A percentile compares a stretch with the other conserved stretches of the same genome.
These are phyloP conservation scores for Hymenoscyphus infarciens DNA, from an alignment of 2,329 filamentous ascomycete genomes.

Conservation along the genomic window DNA sequence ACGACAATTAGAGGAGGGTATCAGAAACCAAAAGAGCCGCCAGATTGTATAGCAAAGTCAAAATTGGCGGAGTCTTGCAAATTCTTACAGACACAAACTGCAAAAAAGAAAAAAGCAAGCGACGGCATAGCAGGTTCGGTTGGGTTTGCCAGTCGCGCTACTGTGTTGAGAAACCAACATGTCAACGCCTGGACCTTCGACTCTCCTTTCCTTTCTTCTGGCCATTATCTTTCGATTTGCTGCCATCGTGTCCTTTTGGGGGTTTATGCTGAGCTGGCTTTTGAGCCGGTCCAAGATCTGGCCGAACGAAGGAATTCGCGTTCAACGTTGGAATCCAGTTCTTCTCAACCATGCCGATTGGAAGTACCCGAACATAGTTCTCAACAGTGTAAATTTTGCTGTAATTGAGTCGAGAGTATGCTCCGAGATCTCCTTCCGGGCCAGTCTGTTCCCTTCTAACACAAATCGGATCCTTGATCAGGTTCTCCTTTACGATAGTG, in stretches of 20 bases:
- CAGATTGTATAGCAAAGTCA: not conserved
- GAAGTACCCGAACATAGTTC: slow-evolving; percentile 27
- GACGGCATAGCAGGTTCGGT: not conserved
- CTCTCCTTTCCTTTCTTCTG: slow-evolving; percentile 13
- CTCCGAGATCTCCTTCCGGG: slow-evolving; percentile 17
- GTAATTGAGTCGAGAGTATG: slow-evolving; percentile 29
- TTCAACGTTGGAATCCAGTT: slow-evolving; percentile 12
- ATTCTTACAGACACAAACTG: not conserved
- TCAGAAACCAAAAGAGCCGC: not conserved
- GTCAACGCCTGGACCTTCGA: slow-evolving; percentile 9
- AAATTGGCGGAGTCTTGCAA: not conserved
- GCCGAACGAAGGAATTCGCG: slow-evolving; percentile 13
- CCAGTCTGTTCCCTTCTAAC: slow-evolving; percentile 18
- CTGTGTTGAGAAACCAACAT: not conserved
- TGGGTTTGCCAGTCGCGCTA: not conserved
- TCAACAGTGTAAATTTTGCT: slow-evolving; percentile 33
- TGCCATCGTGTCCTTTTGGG: not conserved
- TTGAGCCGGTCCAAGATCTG: slow-evolving; percentile 10
- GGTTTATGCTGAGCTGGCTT: slow-evolving; percentile 13
- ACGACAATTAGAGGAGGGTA: not conserved
- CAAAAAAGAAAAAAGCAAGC: not conserved
- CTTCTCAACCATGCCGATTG: slow-evolving; percentile 25
- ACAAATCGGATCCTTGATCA: slow-evolving; percentile 23
- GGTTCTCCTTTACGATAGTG: slow-evolving; percentile 17
- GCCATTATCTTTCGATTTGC: not conserved